Evolutionary conservation across 1,284 basidiomycete species (phyloP), one percentile per base, ranked within the genome.

Genomic region (Boletus nobilissimus): DNA sequence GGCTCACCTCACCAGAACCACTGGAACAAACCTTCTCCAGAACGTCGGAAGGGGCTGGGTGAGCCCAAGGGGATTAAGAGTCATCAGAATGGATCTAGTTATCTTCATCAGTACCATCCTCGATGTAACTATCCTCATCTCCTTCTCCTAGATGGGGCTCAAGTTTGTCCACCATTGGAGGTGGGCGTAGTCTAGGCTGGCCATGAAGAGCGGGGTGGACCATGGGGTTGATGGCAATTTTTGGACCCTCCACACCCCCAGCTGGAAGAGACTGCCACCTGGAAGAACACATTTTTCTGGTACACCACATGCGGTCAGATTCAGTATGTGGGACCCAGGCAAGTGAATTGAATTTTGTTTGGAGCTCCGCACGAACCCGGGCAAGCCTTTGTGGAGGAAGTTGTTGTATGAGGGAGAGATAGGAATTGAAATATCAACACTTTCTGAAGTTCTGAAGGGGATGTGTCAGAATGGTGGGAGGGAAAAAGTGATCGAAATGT

Each of bases 401-500:
- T 36, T 36, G 29, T 5, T 29, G 7, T 5, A 68, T 51, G 0
- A 51, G 43, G 13, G 6, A 14, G 9, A 71, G 24, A 22, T 71
- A 46, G 0, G 57, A 29, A 36, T 34, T 34, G 34, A 19, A 67
- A 29, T 73, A 73, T 5, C 5, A 2, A 3, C 22, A n/a, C 18
- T 73, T 73, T 19, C 26, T 14, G 24, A 68, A 77, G 57, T 71
- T 70, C 18, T 67, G 69, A 1, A 10, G 13, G 3, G 38, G 19
- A 5, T n/a, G 24, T 2, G 36, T 6, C 10, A 54, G 72, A 11
- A 51, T 7, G 1, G 4, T 13, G 0, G 32, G 29, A 22, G 77
- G 72, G n/a, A 78, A 78, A 7, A 78, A 69, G 16, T 24, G 72
- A 26, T 76, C 5, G 9, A 78, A 78, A 5, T 72, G 72, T 2